A percentile compares a stretch with the other conserved stretches of the same genome.
Evolutionary conservation across 2,329 filamentous ascomycete genomes (phyloP).

Genomic region (Colletotrichum incanum): DNA sequence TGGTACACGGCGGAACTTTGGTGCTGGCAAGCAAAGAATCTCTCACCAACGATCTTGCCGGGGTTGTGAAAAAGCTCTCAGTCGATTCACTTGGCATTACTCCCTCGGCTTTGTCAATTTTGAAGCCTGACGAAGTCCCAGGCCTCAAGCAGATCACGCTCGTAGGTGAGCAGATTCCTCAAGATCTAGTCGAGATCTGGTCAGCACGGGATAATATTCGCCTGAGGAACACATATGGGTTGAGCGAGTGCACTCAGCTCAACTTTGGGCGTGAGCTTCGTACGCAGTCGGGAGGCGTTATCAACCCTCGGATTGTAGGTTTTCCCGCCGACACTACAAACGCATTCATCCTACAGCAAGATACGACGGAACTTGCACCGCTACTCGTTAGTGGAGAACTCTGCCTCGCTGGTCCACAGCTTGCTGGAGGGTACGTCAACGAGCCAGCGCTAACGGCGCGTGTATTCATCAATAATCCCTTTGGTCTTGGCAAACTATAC

Average conservation of each 20-base stretch:
- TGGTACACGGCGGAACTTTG: constrained; percentile 45
- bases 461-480: constrained; percentile 20
- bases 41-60: constrained; percentile 43
- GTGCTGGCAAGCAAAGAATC: constrained; percentile 46
- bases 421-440: constrained; percentile 20
- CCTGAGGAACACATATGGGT: constrained; percentile 48
- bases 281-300: constrained; percentile 6
- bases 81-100: constrained; percentile 46
- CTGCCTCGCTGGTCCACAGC: constrained; percentile 42
- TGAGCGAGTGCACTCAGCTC: constrained; percentile 47
- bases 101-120: constrained; percentile 44
- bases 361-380: constrained; percentile 40
- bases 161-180: constrained; percentile 46
- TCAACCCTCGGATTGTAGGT: constrained; percentile 26
- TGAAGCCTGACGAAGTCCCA: constrained; percentile 16
- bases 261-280: constrained; percentile 35
- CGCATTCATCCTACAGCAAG: constrained; percentile 43
- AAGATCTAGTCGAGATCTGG: constrained; percentile 41
- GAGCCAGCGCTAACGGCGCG: constrained; percentile 7
- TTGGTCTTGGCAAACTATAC: constrained; percentile 39
- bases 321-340: constrained; percentile 21
- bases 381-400: constrained; percentile 45
- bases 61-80: constrained; percentile 42
- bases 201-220: background rate
- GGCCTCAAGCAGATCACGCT: constrained; percentile 42